A percentile compares a stretch with the other conserved stretches of the same genome.
phyloP scores from a whole-genome alignment of 352 stramenopile genomes.

The Phytophthora ramorum region DNA sequence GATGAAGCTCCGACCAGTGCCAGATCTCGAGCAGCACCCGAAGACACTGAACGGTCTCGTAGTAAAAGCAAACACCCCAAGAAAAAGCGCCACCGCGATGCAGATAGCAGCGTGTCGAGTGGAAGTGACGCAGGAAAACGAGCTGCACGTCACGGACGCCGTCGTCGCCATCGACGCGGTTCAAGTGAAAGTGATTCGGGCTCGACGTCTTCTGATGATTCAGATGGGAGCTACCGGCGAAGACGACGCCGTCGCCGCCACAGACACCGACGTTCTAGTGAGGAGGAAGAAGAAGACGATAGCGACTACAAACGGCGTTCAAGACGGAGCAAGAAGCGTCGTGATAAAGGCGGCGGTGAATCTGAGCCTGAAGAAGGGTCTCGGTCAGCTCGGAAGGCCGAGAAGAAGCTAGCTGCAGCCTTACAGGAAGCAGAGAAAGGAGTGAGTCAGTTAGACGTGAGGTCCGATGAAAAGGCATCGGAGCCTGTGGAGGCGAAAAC shows the following conservation, averaged over 20 bases:
- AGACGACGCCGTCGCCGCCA: conserved; percentile 51
- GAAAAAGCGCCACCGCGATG: conserved; percentile 53
- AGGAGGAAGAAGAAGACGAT: conserved; percentile 63
- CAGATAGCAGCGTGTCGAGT: conserved; percentile 54
- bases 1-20: conserved; percentile 27
- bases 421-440: conserved; percentile 41
- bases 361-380: conserved; percentile 39
- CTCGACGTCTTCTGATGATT: conserved; percentile 58
- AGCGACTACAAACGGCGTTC: conserved; percentile 57
- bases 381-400: conserved; percentile 39
- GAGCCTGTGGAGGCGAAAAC: conserved; percentile 11
- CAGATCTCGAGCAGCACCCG: conserved; percentile 27
- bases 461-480: conserved; percentile 32
- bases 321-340: conserved; percentile 47
- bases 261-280: conserved; percentile 53
- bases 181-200: conserved; percentile 59
- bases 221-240: conserved; percentile 46
- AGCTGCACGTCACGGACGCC: conserved; percentile 36
- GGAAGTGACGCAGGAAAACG: conserved; percentile 42
- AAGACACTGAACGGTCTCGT: conserved; percentile 42
- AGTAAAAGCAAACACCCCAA: conserved; percentile 58
- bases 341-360: conserved; percentile 42
- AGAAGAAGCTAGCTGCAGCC: conserved; percentile 28
- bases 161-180: conserved; percentile 34
- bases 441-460: conserved; percentile 44